These are phyloP conservation scores for Tilletia indica DNA, from an alignment of 1,284 basidiomycete species.

Conservation along the genomic window DNA sequence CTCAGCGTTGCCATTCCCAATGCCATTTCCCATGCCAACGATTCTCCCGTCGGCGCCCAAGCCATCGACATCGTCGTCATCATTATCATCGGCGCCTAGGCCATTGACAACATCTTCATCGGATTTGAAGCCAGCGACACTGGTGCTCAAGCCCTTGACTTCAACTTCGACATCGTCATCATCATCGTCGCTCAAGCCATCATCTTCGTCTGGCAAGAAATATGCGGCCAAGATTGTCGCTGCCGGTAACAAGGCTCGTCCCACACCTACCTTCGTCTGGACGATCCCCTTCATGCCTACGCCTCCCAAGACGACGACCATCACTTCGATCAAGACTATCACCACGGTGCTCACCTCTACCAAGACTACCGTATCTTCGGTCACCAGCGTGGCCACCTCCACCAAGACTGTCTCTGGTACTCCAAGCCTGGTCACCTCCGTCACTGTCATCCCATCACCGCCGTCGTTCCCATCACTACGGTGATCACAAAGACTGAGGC, in stretches of 20 bases:
- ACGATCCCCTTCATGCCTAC: constrained; percentile 11
- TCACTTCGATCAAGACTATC: constrained; percentile 19
- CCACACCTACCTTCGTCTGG: neutral
- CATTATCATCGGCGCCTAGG: neutral
- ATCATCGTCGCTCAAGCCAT: too few relatives aligned
- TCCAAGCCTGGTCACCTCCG: neutral
- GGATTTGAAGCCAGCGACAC: too few relatives aligned
- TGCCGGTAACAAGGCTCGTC: neutral
- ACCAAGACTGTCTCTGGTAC: constrained; percentile 4
- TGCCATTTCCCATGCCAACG: too few relatives aligned
- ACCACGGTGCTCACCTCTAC: constrained; percentile 19
- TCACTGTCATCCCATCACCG: neutral
- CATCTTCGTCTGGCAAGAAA: neutral
- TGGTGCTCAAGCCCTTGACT: neutral
- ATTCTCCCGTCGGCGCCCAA: too few relatives aligned
- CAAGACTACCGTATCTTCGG: neutral
- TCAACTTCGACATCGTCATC: too few relatives aligned
- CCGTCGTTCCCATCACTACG: neutral
- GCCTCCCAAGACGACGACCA: constrained; percentile 18
- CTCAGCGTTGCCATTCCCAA: too few relatives aligned
- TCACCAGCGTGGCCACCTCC: neutral
- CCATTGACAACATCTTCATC: neutral
- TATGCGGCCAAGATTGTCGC: neutral
- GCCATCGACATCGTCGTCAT: neutral
- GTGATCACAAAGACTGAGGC: neutral